A percentile compares a stretch with the other conserved stretches of the same genome.
phyloP scores from a whole-genome alignment of 139 green algal genomes.

The Tetradesmus lagerheimii region DNA sequence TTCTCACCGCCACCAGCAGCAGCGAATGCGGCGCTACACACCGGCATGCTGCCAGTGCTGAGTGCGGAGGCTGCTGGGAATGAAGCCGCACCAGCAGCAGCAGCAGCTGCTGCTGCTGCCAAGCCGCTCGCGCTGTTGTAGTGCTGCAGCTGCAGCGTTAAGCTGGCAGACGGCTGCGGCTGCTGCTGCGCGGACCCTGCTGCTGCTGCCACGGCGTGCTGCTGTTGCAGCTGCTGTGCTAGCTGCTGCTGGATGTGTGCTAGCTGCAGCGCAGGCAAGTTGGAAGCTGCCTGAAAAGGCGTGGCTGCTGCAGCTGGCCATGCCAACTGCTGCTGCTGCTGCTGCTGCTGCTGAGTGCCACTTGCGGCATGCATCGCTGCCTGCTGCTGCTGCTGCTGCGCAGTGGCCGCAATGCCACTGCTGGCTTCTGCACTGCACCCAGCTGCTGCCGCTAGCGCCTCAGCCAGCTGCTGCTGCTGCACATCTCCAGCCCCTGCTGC shows the following conservation, averaged over 20 bases:
- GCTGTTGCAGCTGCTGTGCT: background rate
- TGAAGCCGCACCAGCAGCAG: too few relatives aligned
- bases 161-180: background rate
- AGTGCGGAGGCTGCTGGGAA: background rate
- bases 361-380: background rate
- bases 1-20: constrained; percentile 11
- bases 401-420: background rate
- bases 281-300: background rate
- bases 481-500: background rate
- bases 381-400: background rate
- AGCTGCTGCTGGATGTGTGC: constrained; percentile 5
- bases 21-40: background rate
- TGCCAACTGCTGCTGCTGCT: background rate
- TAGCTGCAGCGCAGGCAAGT: background rate
- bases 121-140: background rate
- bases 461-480: background rate
- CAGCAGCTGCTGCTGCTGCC: background rate
- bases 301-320: background rate
- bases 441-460: background rate
- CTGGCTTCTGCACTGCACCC: background rate
- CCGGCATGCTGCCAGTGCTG: background rate
- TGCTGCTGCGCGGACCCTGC: background rate
- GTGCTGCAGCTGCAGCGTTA: background rate
- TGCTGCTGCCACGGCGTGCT: background rate
- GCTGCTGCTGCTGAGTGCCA: background rate